These are phyloP conservation scores for Citrus australasica DNA, from an alignment of 345 rosid genomes.

Conservation along the genomic window DNA sequence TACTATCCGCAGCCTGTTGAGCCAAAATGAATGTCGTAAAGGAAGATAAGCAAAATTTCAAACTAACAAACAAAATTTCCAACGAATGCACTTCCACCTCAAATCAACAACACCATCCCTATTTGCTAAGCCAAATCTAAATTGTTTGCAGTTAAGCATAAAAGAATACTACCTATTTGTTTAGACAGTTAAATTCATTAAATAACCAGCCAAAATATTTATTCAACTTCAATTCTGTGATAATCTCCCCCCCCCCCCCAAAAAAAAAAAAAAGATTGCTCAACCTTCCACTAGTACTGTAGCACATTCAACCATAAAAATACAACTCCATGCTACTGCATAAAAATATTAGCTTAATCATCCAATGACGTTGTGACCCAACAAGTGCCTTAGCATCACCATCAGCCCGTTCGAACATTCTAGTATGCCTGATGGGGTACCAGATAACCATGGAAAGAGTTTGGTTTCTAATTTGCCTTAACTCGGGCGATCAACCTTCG, in stretches of 20 bases:
- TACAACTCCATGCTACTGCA: background rate
- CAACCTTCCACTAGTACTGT: background rate
- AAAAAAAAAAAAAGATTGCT: background rate
- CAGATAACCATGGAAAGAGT: background rate
- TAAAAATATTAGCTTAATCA: background rate
- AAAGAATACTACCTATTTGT: background rate
- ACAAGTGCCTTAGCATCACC: background rate
- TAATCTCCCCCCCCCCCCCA: too few relatives aligned
- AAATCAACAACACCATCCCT: background rate
- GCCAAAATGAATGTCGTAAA: slow-evolving; percentile 3
- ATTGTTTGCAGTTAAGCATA: background rate
- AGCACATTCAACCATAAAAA: background rate
- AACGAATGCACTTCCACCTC: background rate
- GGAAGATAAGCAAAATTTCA: background rate
- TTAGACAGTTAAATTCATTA: background rate
- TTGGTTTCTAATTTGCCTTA: background rate
- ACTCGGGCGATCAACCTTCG: background rate
- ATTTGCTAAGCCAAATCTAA: background rate
- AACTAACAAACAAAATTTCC: background rate
- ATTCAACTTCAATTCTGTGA: background rate
- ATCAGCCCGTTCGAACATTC: background rate
- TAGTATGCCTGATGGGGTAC: background rate
- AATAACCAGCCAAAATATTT: background rate
- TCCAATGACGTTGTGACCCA: background rate
- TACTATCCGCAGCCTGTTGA: background rate